phyloP scores from a whole-genome alignment of 176 grass and related monocot genomes.

The Oryza brachyantha region DNA sequence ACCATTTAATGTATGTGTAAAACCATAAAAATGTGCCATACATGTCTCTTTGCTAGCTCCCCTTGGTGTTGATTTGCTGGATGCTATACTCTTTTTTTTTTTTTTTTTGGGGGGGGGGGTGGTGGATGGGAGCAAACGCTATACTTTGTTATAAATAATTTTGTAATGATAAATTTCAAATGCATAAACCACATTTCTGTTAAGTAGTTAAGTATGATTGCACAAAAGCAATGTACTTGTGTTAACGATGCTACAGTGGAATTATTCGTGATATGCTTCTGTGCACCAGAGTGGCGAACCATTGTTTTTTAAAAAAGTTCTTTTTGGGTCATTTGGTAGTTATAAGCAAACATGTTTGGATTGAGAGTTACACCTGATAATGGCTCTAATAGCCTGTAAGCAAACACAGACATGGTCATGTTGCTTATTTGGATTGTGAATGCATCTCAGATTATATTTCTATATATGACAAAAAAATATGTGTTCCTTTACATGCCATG shows the following conservation, averaged over 20 bases:
- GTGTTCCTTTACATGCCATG: conserved; percentile 12
- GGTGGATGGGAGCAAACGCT: too few relatives aligned
- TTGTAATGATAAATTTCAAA: not conserved
- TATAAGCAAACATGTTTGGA: not conserved
- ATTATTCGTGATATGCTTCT: conserved; percentile 1
- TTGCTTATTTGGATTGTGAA: not conserved
- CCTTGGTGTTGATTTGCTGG: not conserved
- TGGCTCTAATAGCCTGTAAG: conserved; percentile 1
- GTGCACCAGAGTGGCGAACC: not conserved
- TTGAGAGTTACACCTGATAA: not conserved
- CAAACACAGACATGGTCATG: not conserved
- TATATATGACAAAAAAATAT: not conserved
- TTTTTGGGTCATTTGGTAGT: not conserved
- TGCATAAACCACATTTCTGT: not conserved
- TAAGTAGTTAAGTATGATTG: not conserved
- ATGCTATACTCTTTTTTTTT: not conserved
- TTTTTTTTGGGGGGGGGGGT: too few relatives aligned
- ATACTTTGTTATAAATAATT: not conserved
- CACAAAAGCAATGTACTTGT: not conserved
- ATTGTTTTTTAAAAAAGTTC: not conserved
- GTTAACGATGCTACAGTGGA: not conserved
- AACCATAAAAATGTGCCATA: not conserved
- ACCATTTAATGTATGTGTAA: not conserved
- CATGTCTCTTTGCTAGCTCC: not conserved
- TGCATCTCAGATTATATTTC: not conserved